Conservation (phyloP, 2,329 filamentous ascomycete genomes). For the Coniochaeta prunicola region DNA sequence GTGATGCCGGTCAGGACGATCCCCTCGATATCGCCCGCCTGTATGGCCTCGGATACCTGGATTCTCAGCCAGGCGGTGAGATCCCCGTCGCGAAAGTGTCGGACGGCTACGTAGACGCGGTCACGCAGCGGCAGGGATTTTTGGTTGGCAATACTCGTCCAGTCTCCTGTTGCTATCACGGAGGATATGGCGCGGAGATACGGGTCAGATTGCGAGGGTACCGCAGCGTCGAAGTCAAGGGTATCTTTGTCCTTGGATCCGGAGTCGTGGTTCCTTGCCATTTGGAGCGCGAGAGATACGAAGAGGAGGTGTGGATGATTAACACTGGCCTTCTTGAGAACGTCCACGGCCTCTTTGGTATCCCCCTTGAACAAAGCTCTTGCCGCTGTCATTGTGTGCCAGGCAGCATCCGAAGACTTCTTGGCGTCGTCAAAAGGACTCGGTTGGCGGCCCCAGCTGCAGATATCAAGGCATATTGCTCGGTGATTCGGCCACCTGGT, state of each 20-base stretch:
- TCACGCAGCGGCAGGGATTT: constrained; percentile 67
- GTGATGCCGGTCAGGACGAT: constrained; percentile 73
- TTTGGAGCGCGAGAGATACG: constrained; percentile 58
- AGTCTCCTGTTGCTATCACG: constrained; percentile 69
- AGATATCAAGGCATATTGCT: constrained; percentile 68
- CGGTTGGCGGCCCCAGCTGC: constrained; percentile 57
- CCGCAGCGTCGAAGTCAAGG: constrained; percentile 50
- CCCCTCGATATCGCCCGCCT: constrained; percentile 66
- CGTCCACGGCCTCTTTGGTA: constrained; percentile 58
- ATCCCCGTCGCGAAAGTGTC: constrained; percentile 54
- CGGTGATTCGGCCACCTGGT: constrained; percentile 64
- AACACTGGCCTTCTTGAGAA: constrained; percentile 61
- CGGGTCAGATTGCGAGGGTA: constrained; percentile 62
- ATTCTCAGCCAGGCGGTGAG: constrained; percentile 62
- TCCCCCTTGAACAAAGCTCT: constrained; percentile 69
- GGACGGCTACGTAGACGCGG: constrained; percentile 65
- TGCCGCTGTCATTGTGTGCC: constrained; percentile 68
- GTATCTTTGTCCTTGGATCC: constrained; percentile 21
- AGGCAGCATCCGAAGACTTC: constrained; percentile 36
- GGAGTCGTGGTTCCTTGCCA: constrained; percentile 45
- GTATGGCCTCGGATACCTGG: constrained; percentile 53
- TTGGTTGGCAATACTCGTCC: constrained; percentile 67
- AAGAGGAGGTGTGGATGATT: constrained; percentile 59
- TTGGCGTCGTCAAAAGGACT: constrained; percentile 24
- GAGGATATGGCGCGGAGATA: constrained; percentile 75